These are phyloP conservation scores for Syzygium aqueum DNA, from an alignment of 345 rosid genomes.

Conservation along the genomic window DNA sequence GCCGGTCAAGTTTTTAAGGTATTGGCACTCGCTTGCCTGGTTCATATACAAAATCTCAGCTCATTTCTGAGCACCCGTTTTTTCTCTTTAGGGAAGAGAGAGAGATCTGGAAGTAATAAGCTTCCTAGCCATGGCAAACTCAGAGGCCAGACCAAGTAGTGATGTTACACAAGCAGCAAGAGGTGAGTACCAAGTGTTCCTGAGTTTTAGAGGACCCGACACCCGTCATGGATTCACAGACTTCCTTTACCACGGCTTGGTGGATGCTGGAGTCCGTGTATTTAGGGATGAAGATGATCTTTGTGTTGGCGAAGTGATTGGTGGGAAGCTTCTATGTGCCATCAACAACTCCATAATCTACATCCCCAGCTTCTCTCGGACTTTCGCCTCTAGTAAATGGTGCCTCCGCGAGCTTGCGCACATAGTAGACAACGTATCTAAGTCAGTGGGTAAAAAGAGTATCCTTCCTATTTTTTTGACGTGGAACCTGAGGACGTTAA, in stretches of 20 bases:
- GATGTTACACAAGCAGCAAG: background rate
- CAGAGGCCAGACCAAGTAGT: background rate
- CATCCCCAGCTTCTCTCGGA: background rate
- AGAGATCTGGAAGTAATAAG: background rate
- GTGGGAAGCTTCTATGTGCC: background rate
- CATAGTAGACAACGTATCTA: background rate
- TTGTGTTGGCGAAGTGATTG: background rate
- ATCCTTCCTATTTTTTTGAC: background rate
- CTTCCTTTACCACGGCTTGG: background rate
- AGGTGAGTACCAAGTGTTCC: background rate
- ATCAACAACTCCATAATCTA: background rate
- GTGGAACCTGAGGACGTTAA: background rate
- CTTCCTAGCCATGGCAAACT: background rate
- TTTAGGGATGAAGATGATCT: background rate
- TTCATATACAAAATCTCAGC: background rate
- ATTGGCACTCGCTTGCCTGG: background rate
- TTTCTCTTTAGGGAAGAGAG: background rate
- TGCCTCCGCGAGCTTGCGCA: background rate
- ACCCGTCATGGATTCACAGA: background rate
- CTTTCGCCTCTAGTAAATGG: background rate
- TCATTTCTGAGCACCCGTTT: background rate
- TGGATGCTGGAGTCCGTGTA: background rate
- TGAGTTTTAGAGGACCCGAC: background rate
- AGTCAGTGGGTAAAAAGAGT: background rate
- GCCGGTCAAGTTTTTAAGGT: no score